Base-by-base conservation (phyloP, 2,329 filamentous ascomycete genomes). In the Plectosphaerella plurivora region DNA sequence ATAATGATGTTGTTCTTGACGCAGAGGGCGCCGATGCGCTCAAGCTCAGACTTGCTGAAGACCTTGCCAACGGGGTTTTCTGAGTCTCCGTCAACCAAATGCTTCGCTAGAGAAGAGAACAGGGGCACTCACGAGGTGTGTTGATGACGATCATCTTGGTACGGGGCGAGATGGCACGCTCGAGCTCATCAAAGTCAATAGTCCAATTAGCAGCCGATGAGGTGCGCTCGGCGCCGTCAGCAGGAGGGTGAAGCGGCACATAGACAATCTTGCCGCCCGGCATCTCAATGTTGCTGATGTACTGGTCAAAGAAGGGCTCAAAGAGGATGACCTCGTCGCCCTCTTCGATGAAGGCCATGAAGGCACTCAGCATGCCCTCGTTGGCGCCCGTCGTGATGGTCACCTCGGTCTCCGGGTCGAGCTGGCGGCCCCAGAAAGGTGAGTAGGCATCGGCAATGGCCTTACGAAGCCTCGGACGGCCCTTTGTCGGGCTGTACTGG, bases 11-110 rank as follows among this genome's bases (percentile, higher is more conserved):
- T 87, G 71, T 97, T 81, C 75, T 96, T 91, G 54, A 97, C 87
- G 67, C 91, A 96, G 12, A 99, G 76, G 53, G 92, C 87, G 44
- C 88, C 94, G 61, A 99, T 94, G 56, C 80, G 83, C 62, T 91
- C 78, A 7, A 97, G 82, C 68, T 99, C 94, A 1, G 87, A 82
- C 53, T 81, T 84, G 16, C 89, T 91, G 68, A 93, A 96, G 51
- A 99, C 91, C 73, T 99, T 99, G 65, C 94, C 94, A 36, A 99
- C 88, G 1, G 94, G 94, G 72, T 99, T 99, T 72, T 99, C 91
- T 68, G 62, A 68, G 62, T 71, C 46, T 25, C 11, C 4, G 15
- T 18, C 7, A 50, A 15, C 52, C 10, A 52, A 59, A 41, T 4
- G 20, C 15, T 16, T 52, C 20, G 37, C 9, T 12, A 14, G 20